Base-by-base conservation (phyloP, 2,329 filamentous ascomycete species). In the Rosellinia necatrix region DNA sequence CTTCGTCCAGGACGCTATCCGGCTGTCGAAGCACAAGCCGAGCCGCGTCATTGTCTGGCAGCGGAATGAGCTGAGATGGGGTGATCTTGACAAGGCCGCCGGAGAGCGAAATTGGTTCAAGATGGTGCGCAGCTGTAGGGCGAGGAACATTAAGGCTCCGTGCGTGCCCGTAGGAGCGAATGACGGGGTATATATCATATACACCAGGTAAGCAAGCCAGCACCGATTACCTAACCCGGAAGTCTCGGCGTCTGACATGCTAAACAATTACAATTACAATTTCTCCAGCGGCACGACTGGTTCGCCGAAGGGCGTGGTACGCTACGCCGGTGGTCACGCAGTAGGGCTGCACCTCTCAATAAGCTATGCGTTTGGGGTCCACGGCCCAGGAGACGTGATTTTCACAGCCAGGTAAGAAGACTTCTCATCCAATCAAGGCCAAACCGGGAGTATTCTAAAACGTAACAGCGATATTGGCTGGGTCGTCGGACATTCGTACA, bases 401-500 rank as follows among this genome's bases (percentile, higher is more conserved):
- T 71, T 70, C 42, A 71, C 69, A 15, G 69, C 68, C 2, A 72
- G 70, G 70, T 58, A 84, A 89, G 72, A n/a, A n/a, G n/a, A n/a
- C n/a, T n/a, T n/a, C n/a, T n/a, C n/a, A n/a, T n/a, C n/a, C n/a
- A n/a, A n/a, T n/a, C n/a, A n/a, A n/a, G n/a, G n/a, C n/a, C n/a
- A n/a, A n/a, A n/a, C n/a, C n/a, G n/a, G n/a, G n/a, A n/a, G n/a
- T n/a, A n/a, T 53, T 41, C 56, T 67, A 37, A 67, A 51, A 35
- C 42, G 29, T 13, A 6, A 34, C 35, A 76, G 73, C 12, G 92
- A 97, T 68, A 93, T 97, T 53, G 93, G 92, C 27, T 97, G 92
- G 93, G 91, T 92, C 0, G 90, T 94, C 0, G 90, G 90, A 2
- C 86, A 92, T 69, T 89, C 86, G 5, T 97, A 94, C 70, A 96